Evolutionary conservation across 441 rosid species (phyloP), one percentile per base, ranked within the genome.

Genomic region (Iberis amara): DNA sequence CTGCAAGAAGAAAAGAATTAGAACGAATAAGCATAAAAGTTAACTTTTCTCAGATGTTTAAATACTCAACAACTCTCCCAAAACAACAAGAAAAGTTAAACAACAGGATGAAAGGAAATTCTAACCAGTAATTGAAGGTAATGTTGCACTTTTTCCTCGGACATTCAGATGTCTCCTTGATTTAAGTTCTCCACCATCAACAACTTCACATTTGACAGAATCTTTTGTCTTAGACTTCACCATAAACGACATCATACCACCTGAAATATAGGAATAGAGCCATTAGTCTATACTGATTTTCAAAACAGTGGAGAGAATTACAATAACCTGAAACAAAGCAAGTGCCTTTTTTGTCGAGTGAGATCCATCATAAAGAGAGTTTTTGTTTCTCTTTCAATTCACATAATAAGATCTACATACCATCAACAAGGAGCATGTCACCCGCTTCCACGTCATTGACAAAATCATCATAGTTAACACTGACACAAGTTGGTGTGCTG

Each of bases 381-480:
- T 18, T 18, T 18, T 18, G 21, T 18, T 18, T 18, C 21, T 18
- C 21, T 18, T 18, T 18, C n/a, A 43, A 1, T 32, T 4, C 48
- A 39, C 39, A 7, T 14, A 11, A 0, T 11, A 24, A 50, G 11
- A 59, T 46, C 3, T 9, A 55, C 70, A 41, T 86, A 92, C 96
- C 99, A 77, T 92, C 99, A 73, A 92, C 94, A 59, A 92, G 96
- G 69, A 92, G 90, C 92, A 92, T 92, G 76, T 92, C 99, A 36
- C 96, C 96, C 5, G 47, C 80, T 77, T 84, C 99, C 21, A 92
- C 94, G 52, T 89, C 97, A 47, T 70, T 92, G 54, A 92, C 92
- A 68, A 92, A 92, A 62, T 89, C 99, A 61, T 92, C 99, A 55
- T 89, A 89, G 78, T 89, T 92, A 47, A 92, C 99, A 75, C 94